phyloP scores from a whole-genome alignment of 108 stramenopile genomes.

The Cyclostephanos invisitatus region DNA sequence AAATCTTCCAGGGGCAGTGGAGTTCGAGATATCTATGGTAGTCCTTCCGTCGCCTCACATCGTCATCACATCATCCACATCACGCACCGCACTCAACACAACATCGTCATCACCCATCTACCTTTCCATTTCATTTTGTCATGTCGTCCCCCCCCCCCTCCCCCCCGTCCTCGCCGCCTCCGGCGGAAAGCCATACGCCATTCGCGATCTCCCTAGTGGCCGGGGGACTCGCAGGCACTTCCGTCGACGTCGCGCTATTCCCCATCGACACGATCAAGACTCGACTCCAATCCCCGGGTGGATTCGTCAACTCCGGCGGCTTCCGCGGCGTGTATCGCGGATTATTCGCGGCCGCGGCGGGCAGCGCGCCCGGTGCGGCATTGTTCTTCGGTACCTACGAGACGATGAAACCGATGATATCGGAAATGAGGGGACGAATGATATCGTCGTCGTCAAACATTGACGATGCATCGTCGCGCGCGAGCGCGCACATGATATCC shows the following conservation, averaged over 20 bases:
- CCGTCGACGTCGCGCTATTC: constrained; percentile 91
- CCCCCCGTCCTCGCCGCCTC: background rate
- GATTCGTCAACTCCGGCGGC: constrained; percentile 87
- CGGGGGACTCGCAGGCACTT: constrained; percentile 88
- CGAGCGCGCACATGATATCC: constrained; percentile 87
- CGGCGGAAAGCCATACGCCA: constrained; percentile 45
- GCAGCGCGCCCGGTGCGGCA: constrained; percentile 91
- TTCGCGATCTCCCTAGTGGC: constrained; percentile 77
- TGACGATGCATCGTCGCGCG: constrained; percentile 47
- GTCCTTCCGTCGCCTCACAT: too few species aligned
- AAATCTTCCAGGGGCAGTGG: too few species aligned
- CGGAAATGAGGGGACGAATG: constrained; percentile 15
- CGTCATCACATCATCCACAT: too few species aligned
- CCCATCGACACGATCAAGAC: constrained; percentile 96
- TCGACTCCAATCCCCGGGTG: constrained; percentile 86
- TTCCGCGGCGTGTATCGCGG: constrained; percentile 89
- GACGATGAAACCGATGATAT: constrained; percentile 63
- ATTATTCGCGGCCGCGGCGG: constrained; percentile 82
- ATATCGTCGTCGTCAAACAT: background rate
- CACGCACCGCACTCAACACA: too few species aligned
- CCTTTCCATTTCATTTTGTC: too few species aligned
- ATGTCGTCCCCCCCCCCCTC: too few species aligned
- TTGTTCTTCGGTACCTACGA: constrained; percentile 98
- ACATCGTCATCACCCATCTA: too few species aligned
- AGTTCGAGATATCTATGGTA: too few species aligned